phyloP scores from a whole-genome alignment of 2,329 filamentous ascomycete genomes.

The Aspergillus hiratsukae region DNA sequence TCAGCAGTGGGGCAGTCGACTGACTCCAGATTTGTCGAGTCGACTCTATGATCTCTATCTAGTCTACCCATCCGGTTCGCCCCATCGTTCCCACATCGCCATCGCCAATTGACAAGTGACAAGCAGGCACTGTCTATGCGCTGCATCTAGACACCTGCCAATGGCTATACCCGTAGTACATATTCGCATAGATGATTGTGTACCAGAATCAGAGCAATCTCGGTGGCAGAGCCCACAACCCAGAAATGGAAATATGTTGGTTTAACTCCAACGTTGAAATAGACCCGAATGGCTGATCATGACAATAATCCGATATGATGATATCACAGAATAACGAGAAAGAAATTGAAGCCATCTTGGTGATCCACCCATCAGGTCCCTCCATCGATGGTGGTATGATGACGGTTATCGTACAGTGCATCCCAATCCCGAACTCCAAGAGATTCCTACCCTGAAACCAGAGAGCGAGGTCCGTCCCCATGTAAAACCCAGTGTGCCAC shows the following conservation, averaged over 20 bases:
- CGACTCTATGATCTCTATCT: no score
- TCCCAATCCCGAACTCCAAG: conserved; percentile 29
- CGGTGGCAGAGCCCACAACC: not conserved
- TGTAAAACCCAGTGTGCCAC: not conserved
- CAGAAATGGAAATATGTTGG: not conserved
- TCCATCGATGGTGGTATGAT: conserved; percentile 12
- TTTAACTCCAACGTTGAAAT: not conserved
- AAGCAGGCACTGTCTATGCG: not conserved
- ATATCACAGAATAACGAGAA: conserved; percentile 18
- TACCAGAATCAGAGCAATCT: not conserved
- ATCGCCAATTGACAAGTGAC: not conserved
- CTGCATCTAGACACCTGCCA: not conserved
- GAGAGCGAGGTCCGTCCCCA: conserved; percentile 10
- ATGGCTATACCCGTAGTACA: not conserved
- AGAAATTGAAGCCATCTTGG: not conserved
- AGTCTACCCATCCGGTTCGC: not conserved
- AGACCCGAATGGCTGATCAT: not conserved
- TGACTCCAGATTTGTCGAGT: not conserved
- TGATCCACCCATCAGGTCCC: conserved; percentile 18
- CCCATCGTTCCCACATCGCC: not conserved
- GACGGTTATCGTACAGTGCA: conserved; percentile 33
- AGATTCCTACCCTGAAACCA: conserved; percentile 15
- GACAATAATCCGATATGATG: conserved; percentile 4
- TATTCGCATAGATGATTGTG: not conserved
- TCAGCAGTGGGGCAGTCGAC: not conserved